These are phyloP conservation scores for Pseudonitzschia multistriata DNA, from an alignment of 108 stramenopile species.

Conservation along the genomic window DNA sequence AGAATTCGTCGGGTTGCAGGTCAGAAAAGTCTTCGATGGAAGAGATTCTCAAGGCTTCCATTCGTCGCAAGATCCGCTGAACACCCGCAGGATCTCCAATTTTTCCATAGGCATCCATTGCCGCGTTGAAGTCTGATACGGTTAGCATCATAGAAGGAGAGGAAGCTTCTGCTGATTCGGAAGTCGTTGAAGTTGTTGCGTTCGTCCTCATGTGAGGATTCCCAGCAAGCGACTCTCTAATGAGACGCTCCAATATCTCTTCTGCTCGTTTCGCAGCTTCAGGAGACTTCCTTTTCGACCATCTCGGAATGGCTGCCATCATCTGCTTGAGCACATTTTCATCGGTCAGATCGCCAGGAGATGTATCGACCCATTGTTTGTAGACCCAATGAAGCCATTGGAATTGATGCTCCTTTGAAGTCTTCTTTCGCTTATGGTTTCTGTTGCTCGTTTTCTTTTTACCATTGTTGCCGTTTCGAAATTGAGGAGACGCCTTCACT, in stretches of 20 bases:
- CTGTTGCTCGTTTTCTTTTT: conserved; percentile 1
- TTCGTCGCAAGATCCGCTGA: conserved; percentile 27
- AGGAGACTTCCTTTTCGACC: conserved; percentile 18
- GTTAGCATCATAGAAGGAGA: conserved; percentile 1
- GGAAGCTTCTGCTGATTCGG: neutral
- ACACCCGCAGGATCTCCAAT: conserved; percentile 30
- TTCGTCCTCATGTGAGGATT: conserved; percentile 25
- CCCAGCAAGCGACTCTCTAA: conserved; percentile 30
- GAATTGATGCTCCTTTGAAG: conserved; percentile 11
- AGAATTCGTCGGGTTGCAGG: conserved; percentile 30
- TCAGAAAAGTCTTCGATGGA: conserved; percentile 16
- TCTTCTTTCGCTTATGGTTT: neutral
- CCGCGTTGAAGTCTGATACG: conserved; percentile 26
- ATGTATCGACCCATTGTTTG: conserved; percentile 23
- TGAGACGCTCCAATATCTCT: conserved; percentile 28
- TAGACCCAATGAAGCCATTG: conserved; percentile 35
- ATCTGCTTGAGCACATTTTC: conserved; percentile 27
- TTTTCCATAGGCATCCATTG: conserved; percentile 35
- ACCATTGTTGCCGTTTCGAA: neutral
- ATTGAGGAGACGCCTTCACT: neutral
- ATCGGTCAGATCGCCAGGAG: conserved; percentile 14
- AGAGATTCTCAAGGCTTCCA: conserved; percentile 19
- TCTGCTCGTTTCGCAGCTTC: conserved; percentile 25
- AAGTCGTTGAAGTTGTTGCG: neutral
- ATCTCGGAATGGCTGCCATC: conserved; percentile 23